Conservation (phyloP, 441 rosid species). For the Croton setiger region DNA sequence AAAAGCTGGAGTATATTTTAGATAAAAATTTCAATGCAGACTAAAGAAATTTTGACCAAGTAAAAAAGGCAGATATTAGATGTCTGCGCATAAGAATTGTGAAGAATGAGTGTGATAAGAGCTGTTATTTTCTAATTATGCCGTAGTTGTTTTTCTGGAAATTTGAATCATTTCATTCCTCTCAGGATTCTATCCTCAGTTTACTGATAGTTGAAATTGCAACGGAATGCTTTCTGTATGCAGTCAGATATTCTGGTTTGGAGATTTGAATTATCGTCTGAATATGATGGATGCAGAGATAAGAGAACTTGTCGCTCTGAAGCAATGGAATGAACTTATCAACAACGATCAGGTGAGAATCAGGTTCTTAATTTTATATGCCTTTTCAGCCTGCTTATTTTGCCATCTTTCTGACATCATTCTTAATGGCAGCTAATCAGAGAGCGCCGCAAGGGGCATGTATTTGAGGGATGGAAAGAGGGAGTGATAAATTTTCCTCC, state of each 20-base stretch:
- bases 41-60: not conserved
- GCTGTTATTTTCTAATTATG: not conserved
- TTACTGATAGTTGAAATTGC: constrained; percentile 5
- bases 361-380: not conserved
- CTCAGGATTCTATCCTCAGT: not conserved
- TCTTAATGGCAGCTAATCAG: constrained; percentile 53
- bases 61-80: not conserved
- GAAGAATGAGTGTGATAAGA: not conserved
- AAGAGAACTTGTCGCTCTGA: constrained; percentile 66
- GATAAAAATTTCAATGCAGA: not conserved
- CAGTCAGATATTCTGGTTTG: constrained; percentile 98
- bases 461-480: constrained; percentile 96
- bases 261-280: constrained; percentile 94
- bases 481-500: constrained; percentile 85
- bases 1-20: not conserved
- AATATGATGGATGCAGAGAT: constrained; percentile 69
- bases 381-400: not conserved
- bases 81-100: not conserved
- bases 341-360: constrained; percentile 71
- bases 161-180: not conserved
- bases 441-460: constrained; percentile 73
- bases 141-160: not conserved
- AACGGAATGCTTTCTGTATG: constrained; percentile 22
- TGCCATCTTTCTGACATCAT: not conserved
- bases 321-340: constrained; percentile 78